These are phyloP conservation scores for Cydonia oblonga DNA, from an alignment of 331 rosid genomes.

Conservation along the genomic window DNA sequence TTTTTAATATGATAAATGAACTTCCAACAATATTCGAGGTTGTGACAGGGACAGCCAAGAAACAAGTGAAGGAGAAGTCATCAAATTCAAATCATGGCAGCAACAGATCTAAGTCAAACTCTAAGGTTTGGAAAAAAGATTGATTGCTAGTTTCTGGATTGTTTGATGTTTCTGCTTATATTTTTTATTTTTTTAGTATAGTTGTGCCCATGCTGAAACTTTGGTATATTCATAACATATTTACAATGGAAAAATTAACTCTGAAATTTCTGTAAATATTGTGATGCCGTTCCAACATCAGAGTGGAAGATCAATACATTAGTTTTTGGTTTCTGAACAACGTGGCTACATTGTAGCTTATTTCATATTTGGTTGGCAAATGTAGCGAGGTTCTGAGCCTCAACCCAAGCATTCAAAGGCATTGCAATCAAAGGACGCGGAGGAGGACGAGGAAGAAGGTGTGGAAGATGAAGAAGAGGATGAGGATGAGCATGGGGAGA, in stretches of 20 bases:
- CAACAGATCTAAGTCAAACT: constrained; percentile 55
- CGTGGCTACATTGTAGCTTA: background rate
- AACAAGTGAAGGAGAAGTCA: constrained; percentile 57
- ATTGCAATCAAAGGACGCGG: constrained; percentile 32
- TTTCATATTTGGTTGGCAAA: constrained; percentile 13
- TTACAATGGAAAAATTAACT: background rate
- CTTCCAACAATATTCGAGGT: constrained; percentile 75
- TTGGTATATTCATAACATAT: background rate
- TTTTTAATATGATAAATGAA: constrained; percentile 64
- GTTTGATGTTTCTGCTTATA: background rate
- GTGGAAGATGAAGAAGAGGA: constrained; percentile 45
- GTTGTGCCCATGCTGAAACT: background rate
- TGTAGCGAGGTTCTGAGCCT: constrained; percentile 54
- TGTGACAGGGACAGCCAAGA: constrained; percentile 54
- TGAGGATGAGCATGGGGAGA: constrained; percentile 44
- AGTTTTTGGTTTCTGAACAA: background rate
- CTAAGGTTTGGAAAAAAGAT: constrained; percentile 39
- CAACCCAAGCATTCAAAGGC: constrained; percentile 37
- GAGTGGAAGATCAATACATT: background rate
- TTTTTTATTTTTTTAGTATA: background rate
- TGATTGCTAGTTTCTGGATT: background rate
- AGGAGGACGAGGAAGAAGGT: constrained; percentile 47
- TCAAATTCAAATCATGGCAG: constrained; percentile 62
- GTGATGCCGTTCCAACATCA: background rate
- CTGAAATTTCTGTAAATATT: too few relatives aligned